phyloP scores from a whole-genome alignment of 352 stramenopile genomes.

The Phytophthora rubi region DNA sequence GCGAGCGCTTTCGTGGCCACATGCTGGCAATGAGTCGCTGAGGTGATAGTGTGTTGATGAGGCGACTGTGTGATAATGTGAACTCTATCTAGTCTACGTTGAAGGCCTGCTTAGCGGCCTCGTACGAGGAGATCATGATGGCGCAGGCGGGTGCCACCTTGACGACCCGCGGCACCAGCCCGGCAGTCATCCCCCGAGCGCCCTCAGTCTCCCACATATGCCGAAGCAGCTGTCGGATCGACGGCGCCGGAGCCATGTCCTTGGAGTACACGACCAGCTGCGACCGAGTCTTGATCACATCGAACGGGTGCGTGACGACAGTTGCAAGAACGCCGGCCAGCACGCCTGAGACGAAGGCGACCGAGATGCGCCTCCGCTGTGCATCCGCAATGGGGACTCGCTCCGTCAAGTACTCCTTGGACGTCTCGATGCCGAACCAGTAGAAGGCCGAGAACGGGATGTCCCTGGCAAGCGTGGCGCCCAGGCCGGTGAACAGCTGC shows the following conservation, averaged over 20 bases:
- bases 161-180: constrained; percentile 60
- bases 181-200: constrained; percentile 46
- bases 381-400: constrained; percentile 35
- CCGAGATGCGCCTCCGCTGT: constrained; percentile 42
- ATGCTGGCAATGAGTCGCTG: too few species aligned
- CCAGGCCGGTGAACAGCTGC: constrained; percentile 75
- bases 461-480: constrained; percentile 92
- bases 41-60: constrained; percentile 1
- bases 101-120: constrained; percentile 70
- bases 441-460: constrained; percentile 96
- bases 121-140: constrained; percentile 85
- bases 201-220: constrained; percentile 61
- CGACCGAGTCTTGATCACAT: constrained; percentile 95
- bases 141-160: constrained; percentile 81
- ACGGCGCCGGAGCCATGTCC: constrained; percentile 26
- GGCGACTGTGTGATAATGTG: neutral
- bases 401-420: constrained; percentile 57
- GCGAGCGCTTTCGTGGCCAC: neutral
- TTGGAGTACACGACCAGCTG: constrained; percentile 69
- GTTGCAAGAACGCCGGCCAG: constrained; percentile 86
- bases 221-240: constrained; percentile 50
- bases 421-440: constrained; percentile 91
- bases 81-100: constrained; percentile 29
- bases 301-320: constrained; percentile 93
- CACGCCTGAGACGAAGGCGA: constrained; percentile 88